These are phyloP conservation scores for Pestalotiopsis sp. DNA, from an alignment of 2,329 filamentous ascomycete genomes.

Conservation along the genomic window DNA sequence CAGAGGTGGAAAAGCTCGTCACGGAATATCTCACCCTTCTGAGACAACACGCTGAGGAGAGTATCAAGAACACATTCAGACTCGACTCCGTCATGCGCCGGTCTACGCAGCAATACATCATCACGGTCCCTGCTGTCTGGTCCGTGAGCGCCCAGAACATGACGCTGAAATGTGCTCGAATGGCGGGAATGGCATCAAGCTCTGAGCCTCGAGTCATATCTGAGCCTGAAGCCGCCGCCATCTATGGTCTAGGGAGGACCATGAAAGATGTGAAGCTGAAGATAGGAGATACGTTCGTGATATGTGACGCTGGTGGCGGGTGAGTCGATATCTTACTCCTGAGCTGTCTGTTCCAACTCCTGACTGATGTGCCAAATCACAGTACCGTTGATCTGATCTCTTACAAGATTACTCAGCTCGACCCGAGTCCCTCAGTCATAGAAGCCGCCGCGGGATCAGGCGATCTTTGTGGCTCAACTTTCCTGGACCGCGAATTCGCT, in stretches of 20 bases:
- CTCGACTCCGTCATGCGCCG: neutral
- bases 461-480: neutral
- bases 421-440: neutral
- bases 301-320: neutral
- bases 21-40: neutral
- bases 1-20: neutral
- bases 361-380: neutral
- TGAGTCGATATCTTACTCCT: neutral
- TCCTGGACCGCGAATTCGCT: neutral
- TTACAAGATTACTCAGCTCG: neutral
- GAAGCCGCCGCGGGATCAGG: neutral
- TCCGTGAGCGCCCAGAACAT: neutral
- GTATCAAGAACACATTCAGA: neutral
- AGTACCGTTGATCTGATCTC: neutral
- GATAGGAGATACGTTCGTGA: neutral
- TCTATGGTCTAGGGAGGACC: neutral
- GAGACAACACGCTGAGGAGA: neutral
- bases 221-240: neutral
- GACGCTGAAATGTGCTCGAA: neutral
- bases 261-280: neutral
- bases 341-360: neutral
- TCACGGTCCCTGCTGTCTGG: neutral
- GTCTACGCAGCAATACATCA: neutral
- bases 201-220: neutral
- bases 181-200: neutral